Base-by-base conservation (phyloP, 2,329 filamentous ascomycete species). In the Colletotrichum sidae region DNA sequence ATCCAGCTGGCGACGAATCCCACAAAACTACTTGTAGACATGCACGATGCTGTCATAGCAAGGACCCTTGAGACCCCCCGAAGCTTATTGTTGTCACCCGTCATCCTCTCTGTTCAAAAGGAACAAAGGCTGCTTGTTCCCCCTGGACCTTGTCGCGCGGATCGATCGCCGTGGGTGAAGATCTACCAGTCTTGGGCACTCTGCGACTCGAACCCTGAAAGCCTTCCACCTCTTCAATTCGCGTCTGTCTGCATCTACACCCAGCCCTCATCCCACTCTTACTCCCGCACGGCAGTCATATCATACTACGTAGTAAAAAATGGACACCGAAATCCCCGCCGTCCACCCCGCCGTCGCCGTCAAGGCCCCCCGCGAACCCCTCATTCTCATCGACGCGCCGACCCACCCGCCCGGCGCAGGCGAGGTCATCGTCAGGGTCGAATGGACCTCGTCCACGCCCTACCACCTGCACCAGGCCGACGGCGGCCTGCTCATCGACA, bases 401-500 rank as follows among this genome's bases (percentile, higher is more conserved):
- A 77, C 75, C 12, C 44, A 73, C 41, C 55, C 72, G 6, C 82
- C 83, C 0, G 65, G 69, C 2, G 70, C 73, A 1, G 79, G 82
- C 41, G 83, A 90, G 73, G 81, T 88, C 39, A 79, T 83, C 13
- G 75, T 90, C 45, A 81, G 78, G 34, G 83, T 87, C 9, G 76
- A 83, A 62, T 90, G 85, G 84, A 87, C 86, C 2, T 82, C 86
- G 2, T 88, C 87, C 1, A 87, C 85, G 1, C 88, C 88, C 0
- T 77, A 90, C 0, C 86, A 90, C 69, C 76, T 90, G 6, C 88
- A 90, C 74, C 83, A 86, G 64, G 84, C 86, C 49, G 86, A 89
- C 69, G 86, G 87, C 41, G 86, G 85, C 0, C 76, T 90, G 0
- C 72, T 88, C 11, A 79, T 88, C 10, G 70, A 77, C 35, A 75